A percentile compares a stretch with the other conserved stretches of the same genome.
phyloP scores from a whole-genome alignment of 768 basidiomycete species.

The Xanthoconium stramineum region DNA sequence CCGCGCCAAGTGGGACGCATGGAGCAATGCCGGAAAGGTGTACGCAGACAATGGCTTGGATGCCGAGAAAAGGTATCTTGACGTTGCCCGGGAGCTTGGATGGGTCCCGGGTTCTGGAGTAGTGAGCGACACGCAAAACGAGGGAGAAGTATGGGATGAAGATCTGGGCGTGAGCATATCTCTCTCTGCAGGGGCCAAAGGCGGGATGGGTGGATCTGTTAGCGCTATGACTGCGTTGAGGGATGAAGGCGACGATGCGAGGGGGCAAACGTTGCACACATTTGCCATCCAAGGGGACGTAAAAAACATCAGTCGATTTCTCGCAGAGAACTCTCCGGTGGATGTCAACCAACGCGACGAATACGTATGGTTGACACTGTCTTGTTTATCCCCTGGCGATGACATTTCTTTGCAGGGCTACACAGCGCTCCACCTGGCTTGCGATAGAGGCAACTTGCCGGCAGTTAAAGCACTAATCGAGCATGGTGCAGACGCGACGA shows the following conservation, averaged over 20 bases:
- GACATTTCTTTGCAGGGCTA: conserved; percentile 59
- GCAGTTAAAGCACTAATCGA: conserved; percentile 57
- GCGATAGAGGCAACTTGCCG: conserved; percentile 69
- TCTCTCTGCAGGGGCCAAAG: conserved; percentile 24
- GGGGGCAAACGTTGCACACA: conserved; percentile 51
- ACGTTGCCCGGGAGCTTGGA: conserved; percentile 64
- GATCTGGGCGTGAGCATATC: conserved; percentile 31
- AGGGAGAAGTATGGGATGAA: conserved; percentile 44
- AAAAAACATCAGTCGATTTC: conserved; percentile 40
- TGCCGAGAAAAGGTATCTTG: conserved; percentile 65
- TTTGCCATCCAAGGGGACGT: conserved; percentile 59
- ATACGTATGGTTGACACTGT: conserved; percentile 54
- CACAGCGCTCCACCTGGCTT: conserved; percentile 82
- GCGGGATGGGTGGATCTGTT: conserved; percentile 55
- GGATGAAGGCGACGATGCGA: conserved; percentile 38
- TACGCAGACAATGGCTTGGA: conserved; percentile 42
- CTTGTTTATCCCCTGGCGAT: conserved; percentile 1
- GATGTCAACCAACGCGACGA: conserved; percentile 65
- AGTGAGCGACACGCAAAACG: conserved; percentile 7
- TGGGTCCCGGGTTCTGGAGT: conserved; percentile 47
- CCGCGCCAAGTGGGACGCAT: conserved; percentile 87
- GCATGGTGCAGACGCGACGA: conserved; percentile 58
- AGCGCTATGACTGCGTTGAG: conserved; percentile 51
- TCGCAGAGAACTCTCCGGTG: conserved; percentile 39
- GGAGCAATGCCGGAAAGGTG: conserved; percentile 51